phyloP scores from a whole-genome alignment of 805 yeast species.

The Lipomyces mesembrius region DNA sequence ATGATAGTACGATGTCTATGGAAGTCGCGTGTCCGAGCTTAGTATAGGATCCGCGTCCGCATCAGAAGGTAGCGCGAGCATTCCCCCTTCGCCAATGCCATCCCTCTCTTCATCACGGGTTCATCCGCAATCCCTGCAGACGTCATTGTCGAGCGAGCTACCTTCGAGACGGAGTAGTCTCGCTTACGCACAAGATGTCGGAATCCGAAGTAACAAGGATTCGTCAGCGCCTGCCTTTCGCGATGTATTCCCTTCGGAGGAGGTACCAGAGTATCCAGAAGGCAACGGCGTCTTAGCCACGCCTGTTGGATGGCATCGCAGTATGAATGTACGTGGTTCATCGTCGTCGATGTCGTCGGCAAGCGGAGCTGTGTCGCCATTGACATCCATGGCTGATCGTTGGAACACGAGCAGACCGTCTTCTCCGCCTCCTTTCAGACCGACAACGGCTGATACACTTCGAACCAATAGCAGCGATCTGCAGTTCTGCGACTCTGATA shows the following conservation, averaged over 20 bases:
- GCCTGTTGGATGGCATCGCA: neutral
- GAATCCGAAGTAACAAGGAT: neutral
- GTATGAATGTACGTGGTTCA: neutral
- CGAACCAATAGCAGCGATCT: neutral
- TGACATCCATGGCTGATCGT: neutral
- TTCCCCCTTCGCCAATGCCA: neutral
- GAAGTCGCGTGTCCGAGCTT: constrained; percentile 16
- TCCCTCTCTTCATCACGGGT: neutral
- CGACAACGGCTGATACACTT: neutral
- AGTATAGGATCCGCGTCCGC: neutral
- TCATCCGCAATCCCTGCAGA: neutral
- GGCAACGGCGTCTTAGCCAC: neutral
- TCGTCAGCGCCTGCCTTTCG: neutral
- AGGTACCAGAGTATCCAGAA: neutral
- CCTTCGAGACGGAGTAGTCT: neutral
- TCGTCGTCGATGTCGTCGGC: neutral
- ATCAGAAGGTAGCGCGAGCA: neutral
- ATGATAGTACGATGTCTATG: constrained; percentile 15
- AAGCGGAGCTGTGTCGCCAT: neutral
- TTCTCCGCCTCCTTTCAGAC: neutral
- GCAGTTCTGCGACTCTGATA: neutral
- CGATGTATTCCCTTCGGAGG: neutral
- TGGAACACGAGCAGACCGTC: neutral
- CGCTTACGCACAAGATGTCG: neutral
- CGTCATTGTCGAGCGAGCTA: neutral